phyloP scores from a whole-genome alignment of 1,284 basidiomycete genomes.

The Cryptococcus floricola region DNA sequence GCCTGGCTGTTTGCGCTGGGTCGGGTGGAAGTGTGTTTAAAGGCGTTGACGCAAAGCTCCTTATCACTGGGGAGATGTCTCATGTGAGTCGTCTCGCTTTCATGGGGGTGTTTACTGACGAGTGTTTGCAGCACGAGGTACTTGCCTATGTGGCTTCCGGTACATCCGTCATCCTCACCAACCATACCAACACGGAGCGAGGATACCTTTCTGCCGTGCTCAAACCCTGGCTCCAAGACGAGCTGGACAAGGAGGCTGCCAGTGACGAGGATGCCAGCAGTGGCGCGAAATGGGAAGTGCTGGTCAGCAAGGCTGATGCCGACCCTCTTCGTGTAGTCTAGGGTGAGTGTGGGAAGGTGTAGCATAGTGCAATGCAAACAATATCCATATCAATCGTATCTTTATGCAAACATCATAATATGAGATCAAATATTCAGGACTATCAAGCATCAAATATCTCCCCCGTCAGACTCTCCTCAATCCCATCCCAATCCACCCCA shows the following conservation, averaged over 20 bases:
- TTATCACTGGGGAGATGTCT: slow-evolving; percentile 86
- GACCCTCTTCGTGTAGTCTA: slow-evolving; percentile 40
- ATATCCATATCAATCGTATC: slow-evolving; percentile 22
- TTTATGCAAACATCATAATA: background rate
- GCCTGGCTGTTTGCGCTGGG: slow-evolving; percentile 71
- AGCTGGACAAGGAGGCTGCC: slow-evolving; percentile 54
- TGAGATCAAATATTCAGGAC: too few relatives aligned
- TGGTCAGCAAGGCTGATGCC: slow-evolving; percentile 38
- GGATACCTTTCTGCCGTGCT: slow-evolving; percentile 69
- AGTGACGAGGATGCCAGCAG: slow-evolving; percentile 14
- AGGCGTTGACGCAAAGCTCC: slow-evolving; percentile 69
- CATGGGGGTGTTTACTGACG: slow-evolving; percentile 3
- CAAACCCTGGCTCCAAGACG: slow-evolving; percentile 58
- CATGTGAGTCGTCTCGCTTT: slow-evolving; percentile 58
- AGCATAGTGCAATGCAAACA: background rate
- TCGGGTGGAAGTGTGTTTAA: slow-evolving; percentile 61
- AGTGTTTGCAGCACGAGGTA: slow-evolving; percentile 65
- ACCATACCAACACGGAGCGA: slow-evolving; percentile 84
- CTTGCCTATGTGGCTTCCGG: slow-evolving; percentile 69
- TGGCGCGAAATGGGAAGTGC: slow-evolving; percentile 35
- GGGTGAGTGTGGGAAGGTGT: background rate
- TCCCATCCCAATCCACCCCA: slow-evolving; percentile 74
- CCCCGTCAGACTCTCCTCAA: slow-evolving; percentile 71
- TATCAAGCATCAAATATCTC: slow-evolving; percentile 75
- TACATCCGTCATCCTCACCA: slow-evolving; percentile 72